These are phyloP conservation scores for Hortaea werneckii DNA, from an alignment of 2,329 filamentous ascomycete species.

Conservation along the genomic window DNA sequence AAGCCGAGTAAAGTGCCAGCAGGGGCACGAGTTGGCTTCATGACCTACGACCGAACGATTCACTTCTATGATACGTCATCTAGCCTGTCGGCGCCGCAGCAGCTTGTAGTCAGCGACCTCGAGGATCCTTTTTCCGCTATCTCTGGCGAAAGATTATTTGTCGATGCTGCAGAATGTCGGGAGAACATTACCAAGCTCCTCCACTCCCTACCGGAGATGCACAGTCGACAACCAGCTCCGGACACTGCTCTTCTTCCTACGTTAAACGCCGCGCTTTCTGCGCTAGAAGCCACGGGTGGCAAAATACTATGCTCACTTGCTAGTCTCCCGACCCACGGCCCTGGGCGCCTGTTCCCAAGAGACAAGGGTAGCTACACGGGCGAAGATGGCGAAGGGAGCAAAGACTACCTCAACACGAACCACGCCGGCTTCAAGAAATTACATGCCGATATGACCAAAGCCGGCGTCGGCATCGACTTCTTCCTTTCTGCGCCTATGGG, in stretches of 20 bases:
- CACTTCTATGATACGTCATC: slow-evolving; percentile 94
- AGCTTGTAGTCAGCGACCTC: slow-evolving; percentile 97
- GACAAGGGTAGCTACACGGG: slow-evolving; percentile 81
- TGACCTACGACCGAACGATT: slow-evolving; percentile 92
- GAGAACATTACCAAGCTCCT: slow-evolving; percentile 81
- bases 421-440: slow-evolving; percentile 79
- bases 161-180: slow-evolving; percentile 86
- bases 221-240: slow-evolving; percentile 77
- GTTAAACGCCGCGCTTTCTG: slow-evolving; percentile 72
- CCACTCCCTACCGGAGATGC: slow-evolving; percentile 71
- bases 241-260: slow-evolving; percentile 81
- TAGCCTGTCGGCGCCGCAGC: slow-evolving; percentile 75
- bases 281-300: slow-evolving; percentile 76
- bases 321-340: slow-evolving; percentile 84
- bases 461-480: slow-evolving; percentile 82
- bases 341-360: slow-evolving; percentile 71
- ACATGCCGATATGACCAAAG: slow-evolving; percentile 76
- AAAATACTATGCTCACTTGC: slow-evolving; percentile 84
- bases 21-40: slow-evolving; percentile 82
- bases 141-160: slow-evolving; percentile 73
- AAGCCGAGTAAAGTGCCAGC: slow-evolving; percentile 50
- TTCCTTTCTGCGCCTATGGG: slow-evolving; percentile 87
- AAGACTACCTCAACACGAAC: slow-evolving; percentile 83
- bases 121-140: slow-evolving; percentile 94
- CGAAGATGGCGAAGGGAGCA: slow-evolving; percentile 82